phyloP scores from a whole-genome alignment of 331 rosid species.

The Dryas integrifolia region DNA sequence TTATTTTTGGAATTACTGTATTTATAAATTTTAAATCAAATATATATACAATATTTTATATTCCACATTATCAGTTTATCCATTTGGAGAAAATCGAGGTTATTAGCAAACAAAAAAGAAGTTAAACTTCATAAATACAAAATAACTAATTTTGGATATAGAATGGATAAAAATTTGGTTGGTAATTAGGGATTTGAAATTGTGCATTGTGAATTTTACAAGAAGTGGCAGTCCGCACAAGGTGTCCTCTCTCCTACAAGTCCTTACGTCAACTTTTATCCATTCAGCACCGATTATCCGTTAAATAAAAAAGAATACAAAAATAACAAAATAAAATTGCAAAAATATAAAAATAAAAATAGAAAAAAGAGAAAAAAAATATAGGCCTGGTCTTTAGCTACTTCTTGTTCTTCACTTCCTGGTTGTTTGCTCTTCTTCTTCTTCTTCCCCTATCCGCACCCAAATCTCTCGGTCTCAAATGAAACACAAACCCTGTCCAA shows the following conservation, averaged over 20 bases:
- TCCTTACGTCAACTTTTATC: slow-evolving; percentile 50
- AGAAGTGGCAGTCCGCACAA: slow-evolving; percentile 6
- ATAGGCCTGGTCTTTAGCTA: slow-evolving; percentile 23
- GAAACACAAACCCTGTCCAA: slow-evolving; percentile 23
- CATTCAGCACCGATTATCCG: slow-evolving; percentile 50
- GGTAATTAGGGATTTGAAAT: neutral
- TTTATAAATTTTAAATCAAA: too few relatives aligned
- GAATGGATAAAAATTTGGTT: neutral
- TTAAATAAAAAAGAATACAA: neutral
- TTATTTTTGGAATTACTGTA: too few relatives aligned
- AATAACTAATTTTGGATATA: neutral
- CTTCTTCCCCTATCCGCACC: slow-evolving; percentile 55
- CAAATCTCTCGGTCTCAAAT: slow-evolving; percentile 41
- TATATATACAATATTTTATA: too few relatives aligned
- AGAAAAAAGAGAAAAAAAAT: neutral
- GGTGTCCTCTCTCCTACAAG: slow-evolving; percentile 34
- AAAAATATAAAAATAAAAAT: neutral
- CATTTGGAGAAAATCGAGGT: too few relatives aligned
- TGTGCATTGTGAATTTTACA: neutral
- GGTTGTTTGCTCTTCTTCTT: slow-evolving; percentile 25
- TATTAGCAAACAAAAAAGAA: too few relatives aligned
- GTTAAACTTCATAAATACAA: neutral
- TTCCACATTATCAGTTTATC: too few relatives aligned
- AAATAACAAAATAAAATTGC: neutral
- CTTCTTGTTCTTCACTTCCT: slow-evolving; percentile 22